Base-by-base conservation (phyloP, 768 basidiomycete genomes). In the Nidularia sp. region DNA sequence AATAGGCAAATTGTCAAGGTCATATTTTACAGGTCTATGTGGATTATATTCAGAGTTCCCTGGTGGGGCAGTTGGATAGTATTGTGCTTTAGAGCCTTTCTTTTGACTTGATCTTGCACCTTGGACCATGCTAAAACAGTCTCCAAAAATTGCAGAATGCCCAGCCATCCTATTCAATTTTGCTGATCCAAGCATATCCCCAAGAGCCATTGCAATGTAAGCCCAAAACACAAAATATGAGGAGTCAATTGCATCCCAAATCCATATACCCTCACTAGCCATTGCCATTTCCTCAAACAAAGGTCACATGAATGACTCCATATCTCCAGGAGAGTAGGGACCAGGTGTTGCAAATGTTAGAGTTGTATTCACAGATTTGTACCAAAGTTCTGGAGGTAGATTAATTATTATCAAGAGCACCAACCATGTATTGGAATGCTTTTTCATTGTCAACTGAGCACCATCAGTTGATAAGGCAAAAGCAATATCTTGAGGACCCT, bases 161-260 rank as follows among this genome's bases (percentile, higher is more conserved):
- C 66, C 66, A 22, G 59, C 54, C 60, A 66, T 62, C 7, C 66
- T 63, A 63, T 60, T 66, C 12, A 66, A 41, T 48, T 71, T 71
- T 7, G 65, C 63, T 15, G 65, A 67, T 2, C 66, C 67, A 15
- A 66, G 53, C 67, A 66, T 68, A 56, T 69, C 70, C 9, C 68
- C 70, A 12, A 60, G 48, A 5, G 45, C 55, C 53, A 64, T 57
- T 18, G 52, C 57, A 34, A 63, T 50, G 53, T 54, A 53, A 4
- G 55, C 56, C 9, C 56, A 52, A 15, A 53, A 22, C 5, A 67
- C 36, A 53, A 66, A 63, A 49, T 64, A 63, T 1, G 56, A 44
- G 12, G 57, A 59, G 6, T 61, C 50, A 7, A 68, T 1, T 6
- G 66, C 62, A 64, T 68, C 66, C 64, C 66, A 69, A 1, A 64